Conservation (phyloP, 108 stramenopile species). For the Poteriospumella lacustris region DNA sequence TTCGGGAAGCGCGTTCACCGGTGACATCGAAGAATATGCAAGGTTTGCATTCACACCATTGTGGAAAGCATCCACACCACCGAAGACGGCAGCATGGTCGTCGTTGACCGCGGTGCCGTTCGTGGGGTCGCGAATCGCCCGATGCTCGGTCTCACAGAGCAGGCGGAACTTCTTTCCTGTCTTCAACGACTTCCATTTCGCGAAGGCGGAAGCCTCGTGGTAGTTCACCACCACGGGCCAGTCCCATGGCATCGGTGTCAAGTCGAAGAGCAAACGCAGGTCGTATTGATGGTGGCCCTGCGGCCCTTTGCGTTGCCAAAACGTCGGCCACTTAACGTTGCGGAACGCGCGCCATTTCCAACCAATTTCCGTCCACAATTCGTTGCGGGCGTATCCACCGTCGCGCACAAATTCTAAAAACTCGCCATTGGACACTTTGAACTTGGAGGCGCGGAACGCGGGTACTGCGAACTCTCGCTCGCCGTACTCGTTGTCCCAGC, state of each 20-base stretch:
- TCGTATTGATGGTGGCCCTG: slow-evolving; percentile 75
- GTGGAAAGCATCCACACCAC: neutral
- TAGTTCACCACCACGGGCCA: slow-evolving; percentile 91
- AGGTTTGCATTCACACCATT: neutral
- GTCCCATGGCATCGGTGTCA: slow-evolving; percentile 75
- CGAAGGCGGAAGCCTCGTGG: slow-evolving; percentile 84
- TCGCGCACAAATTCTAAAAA: slow-evolving; percentile 79
- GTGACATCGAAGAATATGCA: slow-evolving; percentile 36
- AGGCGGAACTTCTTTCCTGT: slow-evolving; percentile 50
- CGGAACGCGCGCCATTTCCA: slow-evolving; percentile 76
- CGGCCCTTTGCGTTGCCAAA: slow-evolving; percentile 75
- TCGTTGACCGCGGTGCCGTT: slow-evolving; percentile 38
- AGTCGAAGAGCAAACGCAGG: slow-evolving; percentile 79
- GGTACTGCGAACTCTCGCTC: slow-evolving; percentile 66
- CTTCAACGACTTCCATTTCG: slow-evolving; percentile 65
- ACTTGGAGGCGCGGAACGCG: slow-evolving; percentile 67
- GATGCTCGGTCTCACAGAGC: slow-evolving; percentile 83
- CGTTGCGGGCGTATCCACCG: slow-evolving; percentile 73
- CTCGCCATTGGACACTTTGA: slow-evolving; percentile 88
- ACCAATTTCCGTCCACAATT: slow-evolving; percentile 81
- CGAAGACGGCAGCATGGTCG: neutral
- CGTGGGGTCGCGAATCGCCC: slow-evolving; percentile 62
- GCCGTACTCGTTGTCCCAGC: slow-evolving; percentile 96
- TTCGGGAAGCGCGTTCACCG: slow-evolving; percentile 62
- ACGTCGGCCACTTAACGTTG: slow-evolving; percentile 83